Evolutionary conservation across 2,329 filamentous ascomycete species (phyloP), one percentile per base, ranked within the genome.

Genomic region (Graphilbum ipis-grandicollis): DNA sequence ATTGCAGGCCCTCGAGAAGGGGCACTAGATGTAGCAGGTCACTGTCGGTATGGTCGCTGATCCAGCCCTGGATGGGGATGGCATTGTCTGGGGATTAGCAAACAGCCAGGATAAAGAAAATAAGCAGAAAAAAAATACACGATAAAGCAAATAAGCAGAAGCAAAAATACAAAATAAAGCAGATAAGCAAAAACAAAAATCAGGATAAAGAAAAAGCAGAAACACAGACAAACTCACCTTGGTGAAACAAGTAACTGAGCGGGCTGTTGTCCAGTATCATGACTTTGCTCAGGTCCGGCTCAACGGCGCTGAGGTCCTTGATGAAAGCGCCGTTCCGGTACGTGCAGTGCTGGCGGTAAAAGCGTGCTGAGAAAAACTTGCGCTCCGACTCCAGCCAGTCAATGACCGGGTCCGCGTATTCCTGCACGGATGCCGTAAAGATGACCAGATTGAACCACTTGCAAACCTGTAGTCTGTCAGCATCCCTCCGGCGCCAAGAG

Each of bases 161-260:
- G 9, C 10, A 19, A 5, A 9, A 30, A 18, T 12, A 22, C 26
- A n/a, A n/a, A n/a, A n/a, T n/a, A n/a, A 53, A 70, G 52, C 62
- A 90, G 90, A 88, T 76, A 93, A 84, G 54, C 96, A 88, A 59
- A 96, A 96, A n/a, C n/a, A n/a, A n/a, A n/a, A n/a, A n/a, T n/a
- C n/a, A n/a, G n/a, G n/a, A 19, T 31, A 14, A 21, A 14, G 13
- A 25, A 40, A 31, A 36, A 9, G 9, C 10, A 19, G 6, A 9
- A 30, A 18, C 12, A 22, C 26, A n/a, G n/a, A n/a, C n/a, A n/a
- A n/a, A 53, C 71, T 52, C 62, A 90, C 90, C 88, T 76, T 93
- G 85, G 54, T 96, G 88, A 59, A 96, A 96, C 60, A 94, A 82
- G 60, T 96, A 98, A 61, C 86, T 94, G 64, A 94, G 73, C 38